A percentile compares a stretch with the other conserved stretches of the same genome.
Conservation (phyloP, 768 basidiomycete species). For the Lactarius indigo region DNA sequence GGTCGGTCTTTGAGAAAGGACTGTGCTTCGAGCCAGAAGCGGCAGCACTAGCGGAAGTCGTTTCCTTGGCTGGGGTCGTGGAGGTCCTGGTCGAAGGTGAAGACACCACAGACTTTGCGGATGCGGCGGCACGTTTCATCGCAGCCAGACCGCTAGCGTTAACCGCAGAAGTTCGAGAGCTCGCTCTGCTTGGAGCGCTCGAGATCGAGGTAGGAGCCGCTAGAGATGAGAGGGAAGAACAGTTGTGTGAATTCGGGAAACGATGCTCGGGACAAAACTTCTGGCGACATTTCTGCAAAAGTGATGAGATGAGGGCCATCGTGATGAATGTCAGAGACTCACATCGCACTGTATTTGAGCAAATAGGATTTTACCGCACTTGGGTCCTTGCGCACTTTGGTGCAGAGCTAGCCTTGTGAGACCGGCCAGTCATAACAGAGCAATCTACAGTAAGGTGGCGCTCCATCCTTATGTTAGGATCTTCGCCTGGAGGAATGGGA, state of each 20-base stretch:
- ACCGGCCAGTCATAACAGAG: slow-evolving; percentile 62
- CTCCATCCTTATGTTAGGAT: slow-evolving; percentile 82
- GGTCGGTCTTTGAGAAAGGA: slow-evolving; percentile 50
- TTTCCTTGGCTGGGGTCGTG: slow-evolving; percentile 25
- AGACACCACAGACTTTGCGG: slow-evolving; percentile 2
- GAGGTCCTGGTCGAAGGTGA: slow-evolving; percentile 37
- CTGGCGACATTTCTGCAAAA: slow-evolving; percentile 56
- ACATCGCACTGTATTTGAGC: slow-evolving; percentile 74
- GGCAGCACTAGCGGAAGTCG: slow-evolving; percentile 23
- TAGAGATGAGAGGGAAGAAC: slow-evolving; percentile 33
- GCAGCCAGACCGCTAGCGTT: slow-evolving; percentile 35
- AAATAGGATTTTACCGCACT: slow-evolving; percentile 72
- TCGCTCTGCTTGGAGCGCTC: slow-evolving; percentile 20
- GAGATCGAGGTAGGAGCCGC: slow-evolving; percentile 14
- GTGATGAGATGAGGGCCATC: not conserved
- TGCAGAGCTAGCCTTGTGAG: slow-evolving; percentile 42
- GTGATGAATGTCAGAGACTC: slow-evolving; percentile 31
- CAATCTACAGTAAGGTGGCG: slow-evolving; percentile 65
- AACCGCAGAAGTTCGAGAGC: slow-evolving; percentile 25
- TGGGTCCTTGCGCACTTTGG: slow-evolving; percentile 58
- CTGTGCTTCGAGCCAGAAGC: slow-evolving; percentile 21
- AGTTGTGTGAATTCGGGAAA: slow-evolving; percentile 70
- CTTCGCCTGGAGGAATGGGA: slow-evolving; percentile 69
- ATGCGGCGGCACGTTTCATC: slow-evolving; percentile 11
- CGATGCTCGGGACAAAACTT: slow-evolving; percentile 79